Percentiles rank a stretch among this genome's conserved stretches.
Conservation (phyloP, 139 green algal species). For the Asterochloris sp. region DNA sequence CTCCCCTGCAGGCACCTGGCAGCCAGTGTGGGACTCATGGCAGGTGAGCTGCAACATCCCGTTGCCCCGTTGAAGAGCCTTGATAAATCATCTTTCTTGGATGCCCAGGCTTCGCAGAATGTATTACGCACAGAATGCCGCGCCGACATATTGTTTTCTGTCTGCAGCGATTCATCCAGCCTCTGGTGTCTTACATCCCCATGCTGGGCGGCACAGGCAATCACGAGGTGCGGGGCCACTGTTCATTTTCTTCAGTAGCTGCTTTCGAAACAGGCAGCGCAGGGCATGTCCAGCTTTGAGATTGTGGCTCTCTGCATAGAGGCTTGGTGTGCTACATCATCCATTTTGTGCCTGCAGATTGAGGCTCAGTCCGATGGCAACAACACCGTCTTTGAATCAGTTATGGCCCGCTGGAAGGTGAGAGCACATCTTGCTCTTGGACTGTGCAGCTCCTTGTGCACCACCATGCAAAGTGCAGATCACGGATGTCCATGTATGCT, state of each 20-base stretch:
- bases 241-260: no score
- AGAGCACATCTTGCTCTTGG: not conserved
- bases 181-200: slow-evolving; percentile 14
- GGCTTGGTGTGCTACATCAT: not conserved
- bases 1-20: slow-evolving; percentile 5
- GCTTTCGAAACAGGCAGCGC: no score
- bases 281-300: no score
- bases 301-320: no score
- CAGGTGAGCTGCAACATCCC: not conserved
- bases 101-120: no score
- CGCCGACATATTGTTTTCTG: no score
- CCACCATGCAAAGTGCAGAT: not conserved
- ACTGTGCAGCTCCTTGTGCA: not conserved
- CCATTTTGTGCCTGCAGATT: not conserved
- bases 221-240: slow-evolving; percentile 12
- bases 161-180: slow-evolving; percentile 25
- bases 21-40: slow-evolving; percentile 32
- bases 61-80: no score
- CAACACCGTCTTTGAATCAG: slow-evolving; percentile 10
- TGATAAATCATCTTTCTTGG: no score
- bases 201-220: slow-evolving; percentile 20
- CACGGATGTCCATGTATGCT: no score
- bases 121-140: no score
- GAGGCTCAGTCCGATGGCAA: slow-evolving; percentile 6
- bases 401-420: slow-evolving; percentile 24